Percentiles rank a stretch among this genome's conserved stretches.
Conservation (phyloP, 495 filamentous ascomycete species). For the Podospora pseudocomata region DNA sequence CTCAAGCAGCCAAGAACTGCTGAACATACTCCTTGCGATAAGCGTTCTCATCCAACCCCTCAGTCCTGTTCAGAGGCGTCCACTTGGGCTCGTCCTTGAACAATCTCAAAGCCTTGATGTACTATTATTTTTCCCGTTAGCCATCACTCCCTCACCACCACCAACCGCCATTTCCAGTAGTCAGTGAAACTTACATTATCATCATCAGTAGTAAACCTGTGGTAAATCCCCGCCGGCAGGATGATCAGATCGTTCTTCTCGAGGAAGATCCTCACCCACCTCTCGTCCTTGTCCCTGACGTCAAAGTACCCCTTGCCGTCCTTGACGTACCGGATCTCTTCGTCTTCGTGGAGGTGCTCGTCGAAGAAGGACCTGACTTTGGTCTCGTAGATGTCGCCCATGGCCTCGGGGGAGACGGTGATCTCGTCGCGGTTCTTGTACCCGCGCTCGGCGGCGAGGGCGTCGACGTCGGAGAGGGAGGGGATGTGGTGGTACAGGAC, state of each 20-base stretch:
- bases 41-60: conserved; percentile 72
- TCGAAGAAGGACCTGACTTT: conserved; percentile 92
- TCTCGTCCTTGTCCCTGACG: conserved; percentile 66
- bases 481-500: conserved; percentile 72
- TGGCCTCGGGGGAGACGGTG: conserved; percentile 77
- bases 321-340: conserved; percentile 96
- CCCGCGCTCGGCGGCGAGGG: conserved; percentile 65
- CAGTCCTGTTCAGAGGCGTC: conserved; percentile 84
- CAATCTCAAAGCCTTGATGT: conserved; percentile 90
- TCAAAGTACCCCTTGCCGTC: conserved; percentile 93
- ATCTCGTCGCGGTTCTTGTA: conserved; percentile 97
- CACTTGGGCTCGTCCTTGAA: conserved; percentile 99
- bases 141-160: no score
- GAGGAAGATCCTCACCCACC: conserved; percentile 81
- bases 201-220: conserved; percentile 91
- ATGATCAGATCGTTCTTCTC: conserved; percentile 75
- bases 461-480: conserved; percentile 61
- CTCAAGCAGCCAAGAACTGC: conserved; percentile 29
- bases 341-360: conserved; percentile 96
- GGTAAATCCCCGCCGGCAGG: conserved; percentile 93
- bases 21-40: conserved; percentile 72
- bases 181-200: conserved; percentile 66
- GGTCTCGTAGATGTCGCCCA: conserved; percentile 82
- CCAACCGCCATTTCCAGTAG: no score
- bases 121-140: conserved; percentile 48